Evolutionary conservation across 306 rosid species (phyloP), one percentile per base, ranked within the genome.

Genomic region (Lablab purpureus): DNA sequence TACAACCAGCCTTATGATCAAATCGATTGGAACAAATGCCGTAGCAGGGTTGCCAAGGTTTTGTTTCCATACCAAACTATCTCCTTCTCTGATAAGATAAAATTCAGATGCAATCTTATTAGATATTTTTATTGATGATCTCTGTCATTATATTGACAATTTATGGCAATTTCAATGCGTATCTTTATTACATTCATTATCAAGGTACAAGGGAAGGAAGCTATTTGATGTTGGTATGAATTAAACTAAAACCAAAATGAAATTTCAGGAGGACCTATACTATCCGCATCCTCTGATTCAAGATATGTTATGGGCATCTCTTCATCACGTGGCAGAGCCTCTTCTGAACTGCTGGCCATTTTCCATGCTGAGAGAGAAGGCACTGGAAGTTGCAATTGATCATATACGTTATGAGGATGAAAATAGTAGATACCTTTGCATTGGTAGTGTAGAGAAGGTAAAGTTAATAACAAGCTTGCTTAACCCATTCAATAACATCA

Each of bases 331-430:
- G 28, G 82, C 71, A n/a, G 97, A 91, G 81, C 88, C 83, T 19
- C 3, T 91, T 30, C 55, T 91, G 32, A 78, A 30, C 0, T 55
- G 49, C 18, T 89, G 97, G 94, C 97, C 94, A 0, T 86, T 84
- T 69, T 79, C 87, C 15, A 62, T 66, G 74, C 25, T 91, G 54
- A 88, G 97, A 72, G 75, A 85, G 46, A 88, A 80, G 85, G 94
- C 97, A 34, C 36, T 91, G 28, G 58, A 81, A 64, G 41, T 58
- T 0, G 87, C 88, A 78, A 88, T 91, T 45, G 46, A 78, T 30
- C 93, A 89, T 75, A 81, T 91, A 6, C 87, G 73, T 25, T 91
- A 91, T 22, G 97, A 91, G 76, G 93, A 88, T 32, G 88, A 89
- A 81, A 87, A 73, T 12, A 89, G 83, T 63, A 55, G 86, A 64